A percentile compares a stretch with the other conserved stretches of the same genome.
phyloP scores from a whole-genome alignment of 73 alveolate genomes.

The Effrenium voratum region DNA sequence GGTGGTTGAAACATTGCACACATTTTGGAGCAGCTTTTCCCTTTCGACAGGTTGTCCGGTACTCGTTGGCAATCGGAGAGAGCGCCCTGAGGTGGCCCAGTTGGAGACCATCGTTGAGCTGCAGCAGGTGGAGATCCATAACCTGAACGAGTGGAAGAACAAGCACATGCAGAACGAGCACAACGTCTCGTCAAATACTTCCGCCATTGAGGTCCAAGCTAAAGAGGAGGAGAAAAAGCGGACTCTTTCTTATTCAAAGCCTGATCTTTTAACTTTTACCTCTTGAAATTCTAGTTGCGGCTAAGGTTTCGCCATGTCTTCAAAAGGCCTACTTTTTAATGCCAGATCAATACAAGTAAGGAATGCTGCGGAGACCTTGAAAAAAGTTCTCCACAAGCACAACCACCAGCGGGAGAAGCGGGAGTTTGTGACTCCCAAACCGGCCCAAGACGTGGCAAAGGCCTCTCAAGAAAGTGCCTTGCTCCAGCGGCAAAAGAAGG shows the following conservation, averaged over 20 bases:
- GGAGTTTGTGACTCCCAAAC: constrained; percentile 34
- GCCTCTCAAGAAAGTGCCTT: neutral
- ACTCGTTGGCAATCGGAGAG: no score
- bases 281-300: no score
- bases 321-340: no score
- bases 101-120: constrained; percentile 65
- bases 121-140: constrained; percentile 41
- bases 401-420: constrained; percentile 66
- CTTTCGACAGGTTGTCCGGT: no score
- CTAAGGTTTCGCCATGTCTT: no score
- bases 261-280: no score
- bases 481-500: neutral
- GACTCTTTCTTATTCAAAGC: no score
- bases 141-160: neutral
- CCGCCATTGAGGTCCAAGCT: neutral
- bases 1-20: no score
- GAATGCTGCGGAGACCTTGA: constrained; percentile 17
- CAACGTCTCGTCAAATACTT: no score
- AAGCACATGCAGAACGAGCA: neutral
- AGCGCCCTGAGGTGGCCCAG: no score
- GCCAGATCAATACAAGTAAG: no score
- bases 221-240: neutral
- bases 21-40: no score
- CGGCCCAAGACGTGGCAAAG: neutral
- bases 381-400: constrained; percentile 49